Evolutionary conservation across 805 yeast species (phyloP), one percentile per base, ranked within the genome.

Genomic region (Ogataea wickerhamii): DNA sequence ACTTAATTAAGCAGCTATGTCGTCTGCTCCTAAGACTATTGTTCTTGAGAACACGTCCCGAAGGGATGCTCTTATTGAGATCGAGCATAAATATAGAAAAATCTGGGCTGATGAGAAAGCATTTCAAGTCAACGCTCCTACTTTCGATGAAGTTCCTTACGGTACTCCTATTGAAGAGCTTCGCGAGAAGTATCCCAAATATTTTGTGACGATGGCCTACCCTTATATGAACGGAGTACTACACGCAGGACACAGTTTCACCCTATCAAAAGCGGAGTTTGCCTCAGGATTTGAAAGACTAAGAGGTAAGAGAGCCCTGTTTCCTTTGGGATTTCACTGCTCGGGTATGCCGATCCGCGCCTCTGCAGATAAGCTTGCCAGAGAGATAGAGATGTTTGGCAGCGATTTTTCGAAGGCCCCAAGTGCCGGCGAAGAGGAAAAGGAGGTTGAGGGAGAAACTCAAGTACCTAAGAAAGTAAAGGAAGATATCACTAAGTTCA

Each of bases 171-270:
- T 70, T 24, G 95, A 82, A 34, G 87, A 83, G 56, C 71, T 93
- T 45, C 87, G 86, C 53, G 73, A 70, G 44, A 74, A 79, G 55
- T 73, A 82, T 62, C 98, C 98, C 40, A 93, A 93, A 64, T 84
- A 74, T 67, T 82, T 87, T 71, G 75, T 87, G 18, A 82, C 95
- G 34, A 89, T 93, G 96, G 98, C 98, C 8, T 93, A 87, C 59
- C 99, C 99, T 30, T 93, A 93, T 67, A 91, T 91, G 97, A 93
- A 93, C 65, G 99, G 99, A 71, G 93, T 86, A 35, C 72, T 93
- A 49, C 99, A 93, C 53, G 97, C 96, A 34, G 99, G 99, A 43
- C 99, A 93, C 64, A 79, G 88, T 52, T 93, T 91, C 71, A 93
- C 98, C 25, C 71, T 91, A 47, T 87, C 97, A 37, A 93, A 93